Percentiles rank a stretch among this genome's conserved stretches.
phyloP scores from a whole-genome alignment of 768 basidiomycete genomes.

The Mrakia gelida region DNA sequence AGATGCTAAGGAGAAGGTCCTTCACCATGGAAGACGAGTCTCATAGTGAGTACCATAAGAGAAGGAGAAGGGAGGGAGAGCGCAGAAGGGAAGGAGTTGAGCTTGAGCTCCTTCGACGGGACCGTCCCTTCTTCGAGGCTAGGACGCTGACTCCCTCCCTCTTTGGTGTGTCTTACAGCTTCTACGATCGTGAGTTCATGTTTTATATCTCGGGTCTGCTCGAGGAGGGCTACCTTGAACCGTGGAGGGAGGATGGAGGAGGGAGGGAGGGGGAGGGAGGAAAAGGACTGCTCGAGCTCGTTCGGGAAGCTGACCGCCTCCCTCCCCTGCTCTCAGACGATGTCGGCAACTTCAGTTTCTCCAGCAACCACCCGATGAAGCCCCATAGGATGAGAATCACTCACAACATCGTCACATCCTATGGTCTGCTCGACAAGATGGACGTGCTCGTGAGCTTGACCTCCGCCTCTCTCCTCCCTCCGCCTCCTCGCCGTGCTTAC shows the following conservation, averaged over 20 bases:
- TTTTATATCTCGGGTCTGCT: neutral
- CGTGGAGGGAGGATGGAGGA: neutral
- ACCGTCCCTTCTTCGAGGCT: neutral
- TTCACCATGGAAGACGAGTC: neutral
- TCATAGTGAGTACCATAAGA: neutral
- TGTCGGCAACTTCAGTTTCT: constrained; percentile 56
- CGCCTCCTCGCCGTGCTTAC: too few species aligned
- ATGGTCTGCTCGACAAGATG: constrained; percentile 89
- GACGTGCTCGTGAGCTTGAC: constrained; percentile 76
- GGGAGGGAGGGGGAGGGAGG: neutral
- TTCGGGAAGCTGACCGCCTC: neutral
- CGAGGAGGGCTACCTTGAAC: too few species aligned
- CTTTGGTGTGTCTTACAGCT: neutral
- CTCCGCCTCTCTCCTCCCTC: too few species aligned
- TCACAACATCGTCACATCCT: constrained; percentile 83
- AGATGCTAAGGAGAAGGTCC: constrained; percentile 10
- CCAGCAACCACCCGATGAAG: constrained; percentile 74
- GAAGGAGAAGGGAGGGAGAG: neutral
- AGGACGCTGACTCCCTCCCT: neutral
- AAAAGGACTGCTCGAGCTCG: neutral
- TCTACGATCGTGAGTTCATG: neutral
- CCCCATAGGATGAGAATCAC: constrained; percentile 92
- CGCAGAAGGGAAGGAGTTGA: neutral
- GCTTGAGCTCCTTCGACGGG: neutral
- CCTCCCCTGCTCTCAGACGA: constrained; percentile 34